Evolutionary conservation across 257 asterid genomes (phyloP).

Genomic region (Solanum dulcamara): DNA sequence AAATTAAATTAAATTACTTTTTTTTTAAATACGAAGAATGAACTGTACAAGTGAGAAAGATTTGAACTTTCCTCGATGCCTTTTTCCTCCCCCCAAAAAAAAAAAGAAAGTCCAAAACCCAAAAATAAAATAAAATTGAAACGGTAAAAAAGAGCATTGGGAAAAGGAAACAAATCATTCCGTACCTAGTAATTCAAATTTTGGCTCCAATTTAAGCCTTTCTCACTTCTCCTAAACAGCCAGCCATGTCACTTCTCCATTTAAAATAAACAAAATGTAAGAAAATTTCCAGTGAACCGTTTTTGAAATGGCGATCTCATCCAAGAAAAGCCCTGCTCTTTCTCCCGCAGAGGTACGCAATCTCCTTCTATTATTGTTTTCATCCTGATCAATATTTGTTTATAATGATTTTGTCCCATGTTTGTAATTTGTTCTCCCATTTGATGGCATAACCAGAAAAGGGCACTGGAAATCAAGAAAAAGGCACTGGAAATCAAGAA

Average conservation of each 20-base stretch:
- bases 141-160: background rate
- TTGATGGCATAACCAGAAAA: conserved; percentile 1
- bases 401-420: background rate
- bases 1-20: too few species aligned
- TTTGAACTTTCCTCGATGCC: background rate
- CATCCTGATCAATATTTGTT: background rate
- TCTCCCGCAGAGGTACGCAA: conserved; percentile 10
- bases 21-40: too few species aligned
- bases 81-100: too few species aligned
- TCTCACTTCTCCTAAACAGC: background rate
- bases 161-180: background rate
- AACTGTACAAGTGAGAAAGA: too few species aligned
- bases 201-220: conserved; percentile 7
- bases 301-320: conserved; percentile 7
- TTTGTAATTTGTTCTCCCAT: background rate
- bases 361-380: background rate
- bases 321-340: background rate
- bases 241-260: too few species aligned
- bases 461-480: background rate
- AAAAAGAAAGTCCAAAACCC: background rate
- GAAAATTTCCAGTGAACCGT: background rate
- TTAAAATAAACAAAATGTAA: background rate
- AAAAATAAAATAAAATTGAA: background rate
- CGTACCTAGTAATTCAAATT: background rate
- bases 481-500: background rate